Base-by-base conservation (phyloP, 768 basidiomycete species). In the Cystobasidium ongulense region DNA sequence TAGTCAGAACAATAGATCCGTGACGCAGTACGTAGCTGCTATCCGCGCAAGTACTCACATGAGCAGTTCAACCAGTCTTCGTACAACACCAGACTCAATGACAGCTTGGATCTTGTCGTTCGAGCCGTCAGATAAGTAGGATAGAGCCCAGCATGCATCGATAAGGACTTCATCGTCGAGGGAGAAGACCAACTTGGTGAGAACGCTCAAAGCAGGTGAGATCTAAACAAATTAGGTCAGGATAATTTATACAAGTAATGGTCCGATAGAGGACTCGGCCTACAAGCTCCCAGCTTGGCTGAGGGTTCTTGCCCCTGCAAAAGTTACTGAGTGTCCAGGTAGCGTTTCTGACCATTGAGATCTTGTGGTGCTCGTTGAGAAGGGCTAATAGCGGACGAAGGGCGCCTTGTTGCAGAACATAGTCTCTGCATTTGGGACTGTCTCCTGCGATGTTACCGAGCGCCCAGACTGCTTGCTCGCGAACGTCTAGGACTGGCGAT, bases 91-190 rank as follows among this genome's bases (percentile, higher is more conserved):
- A 23, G 91, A 91, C 83, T 98, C 95, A 78, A 99, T 98, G 72
- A 99, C 96, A 36, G 96, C 96, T 82, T 99, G 96, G 74, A 99
- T 99, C 85, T 99, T 99, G 84, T 99, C 96, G 80, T 96, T 96
- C 38, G 93, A 90, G 62, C 96, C 96, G 81, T 99, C 96, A 0
- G 95, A 98, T 43, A 99, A 88, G 83, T 99, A 99, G 46, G 94
- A 97, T 81, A 99, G 95, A 31, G 96, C 96, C 96, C 96, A 99
- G 85, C 96, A 99, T 17, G 96, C 96, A 81, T 99, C 96, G 80
- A 99, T 99, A 79, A 99, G 84, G 77, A 97, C 97, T 83, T 99
- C 96, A 79, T 98, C 96, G 80, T 99, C 96, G 79, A 98, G 86
- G 35, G 95, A 97, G 83, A 97, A 98, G 82, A 99, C 97, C 78